Base-by-base conservation (phyloP, 1,284 basidiomycete genomes). In the Apiotrichum gracile region DNA sequence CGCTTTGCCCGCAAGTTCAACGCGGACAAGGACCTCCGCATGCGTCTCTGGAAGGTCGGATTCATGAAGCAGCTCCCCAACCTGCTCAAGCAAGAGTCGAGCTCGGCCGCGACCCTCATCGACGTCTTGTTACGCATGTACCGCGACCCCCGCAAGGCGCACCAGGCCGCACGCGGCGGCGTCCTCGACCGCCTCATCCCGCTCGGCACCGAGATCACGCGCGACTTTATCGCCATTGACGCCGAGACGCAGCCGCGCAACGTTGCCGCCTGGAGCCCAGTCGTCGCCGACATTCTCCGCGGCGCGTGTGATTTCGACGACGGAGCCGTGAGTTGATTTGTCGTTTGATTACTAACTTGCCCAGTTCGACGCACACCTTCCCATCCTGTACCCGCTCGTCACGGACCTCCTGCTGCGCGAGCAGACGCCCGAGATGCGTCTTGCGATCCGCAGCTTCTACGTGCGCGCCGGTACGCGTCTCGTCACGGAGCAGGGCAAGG, bases 61-160 rank as follows among this genome's bases (percentile, higher is more conserved):
- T 99, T 99, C 78, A 99, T 99, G 96, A 97, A 97, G 73, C 97
- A 99, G 73, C 77, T 99, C 34, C 96, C 96, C 0, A 99, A 99
- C 75, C 81, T 99, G 44, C 79, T 99, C 55, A 97, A 98, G 76
- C 96, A 99, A 70, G 97, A 99, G 76, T 97, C 93, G 26, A 92
- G 88, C 55, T 93, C 91, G 65, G 97, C 96, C 29, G 84, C 94
- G 5, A 98, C 93, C 0, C 80, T 98, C 39, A 91, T 99, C 44
- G 90, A 92, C 65, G 85, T 97, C 4, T 78, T 98, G 39, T 77
- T 96, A 44, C 82, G 86, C 39, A 96, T 99, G 92, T 97, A 98
- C 73, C 86, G 85, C 53, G 96, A 98, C 75, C 78, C 83, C n/a
- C 83, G 93, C 26, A 78, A 84, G 2, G 88, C 89, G 55, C 90